A percentile compares a stretch with the other conserved stretches of the same genome.
Evolutionary conservation across 345 rosid genomes (phyloP).

Genomic region (Clausena lansium): DNA sequence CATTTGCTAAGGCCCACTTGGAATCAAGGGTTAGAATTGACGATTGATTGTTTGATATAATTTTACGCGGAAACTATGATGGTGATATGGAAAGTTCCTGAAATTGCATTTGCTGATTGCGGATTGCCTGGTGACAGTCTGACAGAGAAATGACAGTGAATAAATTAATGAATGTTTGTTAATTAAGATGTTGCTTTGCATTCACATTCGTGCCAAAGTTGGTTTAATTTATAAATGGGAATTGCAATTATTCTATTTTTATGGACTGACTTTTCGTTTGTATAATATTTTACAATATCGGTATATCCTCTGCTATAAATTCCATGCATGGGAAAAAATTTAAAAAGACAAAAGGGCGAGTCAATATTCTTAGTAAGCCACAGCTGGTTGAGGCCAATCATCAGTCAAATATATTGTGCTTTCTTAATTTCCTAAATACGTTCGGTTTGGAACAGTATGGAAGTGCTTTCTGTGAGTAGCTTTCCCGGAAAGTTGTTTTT

Average conservation of each 20-base stretch:
- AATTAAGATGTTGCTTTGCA: neutral
- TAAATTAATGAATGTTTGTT: neutral
- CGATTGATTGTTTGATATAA: neutral
- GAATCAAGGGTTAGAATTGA: neutral
- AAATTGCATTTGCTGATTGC: too few relatives aligned
- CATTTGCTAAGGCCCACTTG: neutral
- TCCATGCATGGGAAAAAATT: neutral
- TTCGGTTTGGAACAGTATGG: neutral
- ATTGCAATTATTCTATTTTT: neutral
- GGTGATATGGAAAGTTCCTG: neutral
- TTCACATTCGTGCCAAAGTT: neutral
- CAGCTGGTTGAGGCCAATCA: neutral
- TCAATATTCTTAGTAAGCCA: neutral
- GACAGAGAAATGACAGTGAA: slow-evolving; percentile 1
- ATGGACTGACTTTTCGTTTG: neutral
- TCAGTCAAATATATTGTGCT: neutral
- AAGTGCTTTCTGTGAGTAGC: neutral
- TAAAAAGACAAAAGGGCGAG: neutral
- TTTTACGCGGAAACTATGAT: slow-evolving; percentile 13
- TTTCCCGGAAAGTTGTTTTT: neutral
- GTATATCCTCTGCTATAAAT: neutral
- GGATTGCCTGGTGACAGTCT: neutral
- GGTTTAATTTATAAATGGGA: neutral
- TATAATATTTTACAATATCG: neutral
- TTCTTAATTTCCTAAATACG: neutral